phyloP scores from a whole-genome alignment of 257 asterid species.

The Misopates orontium region DNA sequence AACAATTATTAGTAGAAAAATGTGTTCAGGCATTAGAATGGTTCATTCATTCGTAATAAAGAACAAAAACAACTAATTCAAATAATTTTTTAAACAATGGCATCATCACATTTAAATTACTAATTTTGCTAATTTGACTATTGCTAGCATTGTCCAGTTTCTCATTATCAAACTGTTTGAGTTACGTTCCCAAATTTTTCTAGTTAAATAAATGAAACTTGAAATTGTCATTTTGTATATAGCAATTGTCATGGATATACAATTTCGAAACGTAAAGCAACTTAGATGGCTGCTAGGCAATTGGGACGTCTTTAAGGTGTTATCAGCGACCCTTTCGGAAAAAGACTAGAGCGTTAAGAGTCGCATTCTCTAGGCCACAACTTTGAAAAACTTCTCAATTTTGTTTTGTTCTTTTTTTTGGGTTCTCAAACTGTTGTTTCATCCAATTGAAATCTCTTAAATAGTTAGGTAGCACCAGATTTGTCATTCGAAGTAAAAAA shows the following conservation, averaged over 20 bases:
- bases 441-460: neutral
- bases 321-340: conserved; percentile 21
- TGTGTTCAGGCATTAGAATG: no score
- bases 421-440: neutral
- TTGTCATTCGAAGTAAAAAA: no score
- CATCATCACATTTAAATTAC: no score
- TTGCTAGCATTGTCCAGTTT: no score
- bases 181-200: neutral
- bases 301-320: conserved; percentile 4
- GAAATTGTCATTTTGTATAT: no score
- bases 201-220: neutral
- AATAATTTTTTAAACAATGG: no score
- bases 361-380: conserved; percentile 21
- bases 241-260: neutral
- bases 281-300: conserved; percentile 5
- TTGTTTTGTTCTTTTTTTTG: neutral
- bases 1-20: no score
- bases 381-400: neutral
- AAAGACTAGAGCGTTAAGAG: conserved; percentile 17
- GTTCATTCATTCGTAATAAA: no score
- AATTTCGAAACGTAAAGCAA: conserved; percentile 1
- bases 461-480: no score
- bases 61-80: no score
- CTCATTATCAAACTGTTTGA: neutral
- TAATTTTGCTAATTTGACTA: neutral